A percentile compares a stretch with the other conserved stretches of the same genome.
These are phyloP conservation scores for Alliaria petiolata DNA, from an alignment of 345 rosid species.

Conservation along the genomic window DNA sequence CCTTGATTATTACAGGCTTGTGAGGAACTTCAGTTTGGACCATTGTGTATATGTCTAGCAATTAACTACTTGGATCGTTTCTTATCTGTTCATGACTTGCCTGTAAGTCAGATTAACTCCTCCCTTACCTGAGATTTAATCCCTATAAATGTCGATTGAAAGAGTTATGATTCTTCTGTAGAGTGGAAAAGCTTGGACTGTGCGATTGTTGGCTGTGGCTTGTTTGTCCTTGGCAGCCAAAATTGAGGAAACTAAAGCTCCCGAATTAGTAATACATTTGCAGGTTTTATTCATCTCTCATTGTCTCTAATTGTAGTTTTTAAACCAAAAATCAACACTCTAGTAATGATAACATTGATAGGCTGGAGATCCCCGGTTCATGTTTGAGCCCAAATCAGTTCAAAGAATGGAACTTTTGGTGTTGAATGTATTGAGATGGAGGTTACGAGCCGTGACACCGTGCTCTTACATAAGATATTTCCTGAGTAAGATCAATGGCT, in stretches of 20 bases:
- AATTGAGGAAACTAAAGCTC: conserved; percentile 62
- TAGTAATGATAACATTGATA: conserved; percentile 14
- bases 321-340: background rate
- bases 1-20: conserved; percentile 42
- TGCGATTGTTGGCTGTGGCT: conserved; percentile 60
- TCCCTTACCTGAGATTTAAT: background rate
- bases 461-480: conserved; percentile 52
- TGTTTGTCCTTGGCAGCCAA: conserved; percentile 73
- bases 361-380: conserved; percentile 49
- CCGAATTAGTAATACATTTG: conserved; percentile 42
- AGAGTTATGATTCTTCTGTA: conserved; percentile 19
- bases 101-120: conserved; percentile 45
- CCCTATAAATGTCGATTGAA: background rate
- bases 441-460: conserved; percentile 51
- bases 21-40: conserved; percentile 52
- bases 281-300: conserved; percentile 40
- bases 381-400: conserved; percentile 51
- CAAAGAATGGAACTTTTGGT: conserved; percentile 76
- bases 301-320: background rate
- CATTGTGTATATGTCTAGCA: conserved; percentile 49
- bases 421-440: conserved; percentile 59
- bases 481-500: conserved; percentile 40
- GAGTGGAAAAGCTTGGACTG: conserved; percentile 58
- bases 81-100: conserved; percentile 54
- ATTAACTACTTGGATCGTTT: conserved; percentile 76